Evolutionary conservation across 495 filamentous ascomycete species (phyloP), one percentile per base, ranked within the genome.

Genomic region (Penicillium bialowiezense): DNA sequence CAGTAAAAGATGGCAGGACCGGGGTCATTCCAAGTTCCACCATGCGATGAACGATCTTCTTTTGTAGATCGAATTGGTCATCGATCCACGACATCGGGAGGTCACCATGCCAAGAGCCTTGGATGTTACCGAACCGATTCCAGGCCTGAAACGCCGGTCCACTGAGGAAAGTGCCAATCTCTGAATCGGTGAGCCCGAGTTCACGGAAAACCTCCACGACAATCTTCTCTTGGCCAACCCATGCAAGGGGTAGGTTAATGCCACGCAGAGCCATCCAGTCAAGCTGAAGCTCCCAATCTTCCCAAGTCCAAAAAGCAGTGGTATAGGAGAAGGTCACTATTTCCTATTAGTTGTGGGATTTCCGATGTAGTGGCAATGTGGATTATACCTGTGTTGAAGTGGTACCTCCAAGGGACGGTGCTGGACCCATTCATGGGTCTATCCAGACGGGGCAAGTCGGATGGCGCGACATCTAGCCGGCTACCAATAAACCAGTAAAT

Each of bases 101-200:
- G 13, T 65, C 56, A 13, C 72, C 74, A 18, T 61, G 60, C 73
- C 72, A 77, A 4, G 68, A 74, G 1, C 76, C 76, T 55, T 80
- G 76, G 31, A 79, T 79, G 38, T 81, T 81, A 4, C 76, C 78
- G 45, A 81, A 75, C 7, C 73, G 70, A 36, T 81, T 79, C 78
- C 78, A 81, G n/a, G 76, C 69, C 45, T 76, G 70, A 39, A 81
- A 81, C 0, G 76, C 75, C 2, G 76, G 76, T 0, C 78, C 76
- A 45, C 69, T 75, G 10, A 81, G 44, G 49, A 72, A 80, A 3
- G 65, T 55, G 0, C 60, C 40, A 33, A 79, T 76, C 31, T 80
- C 71, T 15, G 58, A 45, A 14, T 77, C 63, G 7, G 64, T 71
- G 35, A 80, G 62, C 14, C 74, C 74, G 23, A 74, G 58, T 17